Evolutionary conservation across 768 basidiomycete genomes (phyloP).

Genomic region (Russula sp.): DNA sequence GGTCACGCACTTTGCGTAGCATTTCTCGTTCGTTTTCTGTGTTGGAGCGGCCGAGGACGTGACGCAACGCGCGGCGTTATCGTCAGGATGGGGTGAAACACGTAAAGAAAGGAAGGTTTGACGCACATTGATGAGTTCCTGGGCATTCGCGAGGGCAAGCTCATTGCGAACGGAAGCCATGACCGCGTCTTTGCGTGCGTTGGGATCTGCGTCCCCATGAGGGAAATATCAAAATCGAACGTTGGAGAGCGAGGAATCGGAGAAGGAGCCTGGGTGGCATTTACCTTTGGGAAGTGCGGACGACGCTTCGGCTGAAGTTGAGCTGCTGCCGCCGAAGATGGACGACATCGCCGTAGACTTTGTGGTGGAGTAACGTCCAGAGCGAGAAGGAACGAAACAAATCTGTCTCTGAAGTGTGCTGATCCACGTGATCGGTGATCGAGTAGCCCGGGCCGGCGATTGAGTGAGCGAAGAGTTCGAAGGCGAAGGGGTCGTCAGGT

Average conservation of each 20-base stretch:
- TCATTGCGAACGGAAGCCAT: constrained; percentile 66
- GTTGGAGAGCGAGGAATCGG: neutral
- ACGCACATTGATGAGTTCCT: constrained; percentile 74
- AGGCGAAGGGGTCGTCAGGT: too few species aligned
- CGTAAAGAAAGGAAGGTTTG: neutral
- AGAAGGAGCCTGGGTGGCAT: neutral
- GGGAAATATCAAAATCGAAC: neutral
- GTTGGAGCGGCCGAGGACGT: neutral
- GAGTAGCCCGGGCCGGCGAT: neutral
- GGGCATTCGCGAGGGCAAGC: constrained; percentile 66
- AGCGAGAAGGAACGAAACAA: too few species aligned
- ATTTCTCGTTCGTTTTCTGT: constrained; percentile 76
- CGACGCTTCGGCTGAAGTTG: constrained; percentile 13
- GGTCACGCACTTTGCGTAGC: constrained; percentile 68
- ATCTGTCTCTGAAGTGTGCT: too few species aligned
- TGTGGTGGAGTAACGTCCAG: neutral
- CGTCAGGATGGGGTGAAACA: too few species aligned
- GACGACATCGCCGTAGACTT: constrained; percentile 23
- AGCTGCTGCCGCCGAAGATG: constrained; percentile 24
- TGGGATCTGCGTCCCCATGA: constrained; percentile 31
- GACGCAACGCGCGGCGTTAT: neutral
- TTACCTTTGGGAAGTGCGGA: constrained; percentile 17
- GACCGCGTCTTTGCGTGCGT: constrained; percentile 38
- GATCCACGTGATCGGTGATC: constrained; percentile 4
- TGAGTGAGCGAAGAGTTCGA: too few species aligned